Percentiles rank a stretch among this genome's conserved stretches.
Conservation (phyloP, 768 basidiomycete genomes). For the Glaciozyma antarctica region DNA sequence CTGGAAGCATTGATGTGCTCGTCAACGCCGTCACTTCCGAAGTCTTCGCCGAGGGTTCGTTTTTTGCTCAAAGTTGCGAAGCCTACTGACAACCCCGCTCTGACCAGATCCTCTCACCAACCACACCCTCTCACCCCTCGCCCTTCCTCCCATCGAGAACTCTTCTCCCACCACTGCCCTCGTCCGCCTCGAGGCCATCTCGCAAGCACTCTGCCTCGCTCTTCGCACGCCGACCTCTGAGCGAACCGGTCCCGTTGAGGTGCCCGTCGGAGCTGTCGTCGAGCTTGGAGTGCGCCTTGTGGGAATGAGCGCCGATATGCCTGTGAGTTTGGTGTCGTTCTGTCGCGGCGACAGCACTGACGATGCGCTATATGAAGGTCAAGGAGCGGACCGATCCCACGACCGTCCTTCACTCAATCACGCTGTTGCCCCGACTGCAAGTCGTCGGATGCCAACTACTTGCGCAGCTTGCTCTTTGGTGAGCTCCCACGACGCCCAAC, state of each 20-base stretch:
- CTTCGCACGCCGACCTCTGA: conserved; percentile 25
- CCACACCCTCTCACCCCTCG: conserved; percentile 19
- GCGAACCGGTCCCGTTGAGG: conserved; percentile 14
- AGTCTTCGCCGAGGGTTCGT: conserved; percentile 26
- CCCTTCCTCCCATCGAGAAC: conserved; percentile 15
- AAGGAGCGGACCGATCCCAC: conserved; percentile 23
- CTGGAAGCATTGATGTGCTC: conserved; percentile 13
- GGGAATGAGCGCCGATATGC: conserved; percentile 14
- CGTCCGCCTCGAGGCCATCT: conserved; percentile 20
- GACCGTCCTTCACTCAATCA: neutral
- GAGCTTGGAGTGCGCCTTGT: conserved; percentile 17
- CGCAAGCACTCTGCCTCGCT: conserved; percentile 5
- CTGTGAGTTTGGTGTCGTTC: conserved; percentile 1
- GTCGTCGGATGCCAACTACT: conserved; percentile 14
- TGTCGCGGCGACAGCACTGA: neutral
- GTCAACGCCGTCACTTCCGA: neutral
- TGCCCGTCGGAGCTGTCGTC: conserved; percentile 24
- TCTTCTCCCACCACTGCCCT: conserved; percentile 4
- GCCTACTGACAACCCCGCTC: too few relatives aligned
- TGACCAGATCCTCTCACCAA: conserved; percentile 19
- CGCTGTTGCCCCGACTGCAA: conserved; percentile 16
- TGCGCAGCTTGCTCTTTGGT: conserved; percentile 13
- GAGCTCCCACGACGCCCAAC: neutral
- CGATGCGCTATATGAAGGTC: neutral
- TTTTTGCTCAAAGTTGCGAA: neutral